Evolutionary conservation across 352 stramenopile species (phyloP), one percentile per base, ranked within the genome.

Genomic region (Labyrinthula sp.): DNA sequence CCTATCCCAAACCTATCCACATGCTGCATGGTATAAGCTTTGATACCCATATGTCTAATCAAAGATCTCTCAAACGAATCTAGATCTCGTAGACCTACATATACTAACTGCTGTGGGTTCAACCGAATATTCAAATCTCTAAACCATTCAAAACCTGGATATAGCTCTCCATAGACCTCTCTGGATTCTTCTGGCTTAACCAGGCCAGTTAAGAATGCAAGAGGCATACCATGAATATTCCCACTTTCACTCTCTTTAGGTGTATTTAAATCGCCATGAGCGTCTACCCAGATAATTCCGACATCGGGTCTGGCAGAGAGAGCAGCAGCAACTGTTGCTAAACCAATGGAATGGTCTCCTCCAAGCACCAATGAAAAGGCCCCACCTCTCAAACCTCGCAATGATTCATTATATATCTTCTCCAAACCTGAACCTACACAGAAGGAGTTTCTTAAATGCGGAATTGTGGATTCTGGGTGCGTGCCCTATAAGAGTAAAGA

Each of bases 161-260:
- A 63, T 47, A 72, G 74, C 2, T 69, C 65, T n/a, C n/a, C n/a
- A n/a, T n/a, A n/a, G n/a, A n/a, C n/a, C n/a, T n/a, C n/a, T n/a
- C n/a, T n/a, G n/a, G n/a, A n/a, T n/a, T n/a, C n/a, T n/a, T n/a
- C n/a, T 40, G 66, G 68, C 58, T 89, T 67, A 18, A 90, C 65
- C 48, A 90, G 75, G 5, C 80, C 71, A 67, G 94, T 88, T 21
- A 94, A 59, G 57, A 95, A 77, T 25, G 79, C 75, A 31, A 95
- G 69, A 0, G 86, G 86, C 86, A 95, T 95, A 30, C 86, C 86
- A 66, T 95, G 86, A 77, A 95, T 91, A 60, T 95, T 95, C 30
- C 86, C 86, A 52, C 62, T 76, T 26, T 62, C 75, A 14, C 72
- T 88, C 10, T 68, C 72, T 17, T 62, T 45, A 1, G 86, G 86